phyloP scores from a whole-genome alignment of 1,284 basidiomycete genomes.

The Moesziomyces antarcticus region DNA sequence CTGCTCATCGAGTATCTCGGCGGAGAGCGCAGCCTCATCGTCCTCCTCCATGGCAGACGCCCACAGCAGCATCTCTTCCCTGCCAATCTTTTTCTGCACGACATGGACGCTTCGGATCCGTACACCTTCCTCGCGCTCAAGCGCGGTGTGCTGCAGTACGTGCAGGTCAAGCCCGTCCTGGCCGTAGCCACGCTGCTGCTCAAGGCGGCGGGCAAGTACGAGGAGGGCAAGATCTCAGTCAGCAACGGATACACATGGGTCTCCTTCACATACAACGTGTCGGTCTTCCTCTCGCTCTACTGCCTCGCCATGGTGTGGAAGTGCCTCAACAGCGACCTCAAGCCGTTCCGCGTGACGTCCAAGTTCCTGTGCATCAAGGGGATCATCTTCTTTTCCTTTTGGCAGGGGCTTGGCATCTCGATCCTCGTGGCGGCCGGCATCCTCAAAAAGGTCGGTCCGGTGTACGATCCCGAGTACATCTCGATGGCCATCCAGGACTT shows the following conservation, averaged over 20 bases:
- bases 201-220: slow-evolving; percentile 86
- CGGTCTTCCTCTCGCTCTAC: slow-evolving; percentile 70
- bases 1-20: slow-evolving; percentile 78
- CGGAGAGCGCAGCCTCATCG: slow-evolving; percentile 90
- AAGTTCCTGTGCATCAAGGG: slow-evolving; percentile 90
- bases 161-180: slow-evolving; percentile 92
- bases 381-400: slow-evolving; percentile 97
- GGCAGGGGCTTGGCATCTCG: slow-evolving; percentile 86
- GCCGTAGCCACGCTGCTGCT: slow-evolving; percentile 85
- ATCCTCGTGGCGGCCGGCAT: slow-evolving; percentile 83
- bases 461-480: slow-evolving; percentile 79
- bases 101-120: slow-evolving; percentile 69
- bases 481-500: slow-evolving; percentile 63
- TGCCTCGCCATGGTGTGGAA: slow-evolving; percentile 65
- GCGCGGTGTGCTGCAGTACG: slow-evolving; percentile 95
- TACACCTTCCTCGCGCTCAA: slow-evolving; percentile 94
- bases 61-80: slow-evolving; percentile 90
- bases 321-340: slow-evolving; percentile 59
- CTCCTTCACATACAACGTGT: slow-evolving; percentile 77
- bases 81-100: slow-evolving; percentile 70
- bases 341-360: slow-evolving; percentile 60
- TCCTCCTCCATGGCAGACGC: slow-evolving; percentile 86
- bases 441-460: slow-evolving; percentile 78
- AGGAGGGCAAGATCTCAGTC: slow-evolving; percentile 84
- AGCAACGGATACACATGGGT: slow-evolving; percentile 78